Evolutionary conservation across 768 basidiomycete species (phyloP).

Genomic region (Mycena pura): DNA sequence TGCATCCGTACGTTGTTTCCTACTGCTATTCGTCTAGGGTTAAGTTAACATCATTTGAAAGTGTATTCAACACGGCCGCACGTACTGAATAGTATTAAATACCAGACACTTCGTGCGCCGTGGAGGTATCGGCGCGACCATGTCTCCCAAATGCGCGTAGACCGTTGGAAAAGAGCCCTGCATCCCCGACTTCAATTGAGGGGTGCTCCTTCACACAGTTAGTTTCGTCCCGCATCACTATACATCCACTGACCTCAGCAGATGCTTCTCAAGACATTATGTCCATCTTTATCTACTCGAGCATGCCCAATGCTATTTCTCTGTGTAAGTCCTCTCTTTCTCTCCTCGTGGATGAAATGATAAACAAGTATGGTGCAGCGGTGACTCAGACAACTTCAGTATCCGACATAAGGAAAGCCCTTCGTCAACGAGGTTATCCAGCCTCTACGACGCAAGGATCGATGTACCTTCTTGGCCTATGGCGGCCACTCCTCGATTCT

Average conservation of each 20-base stretch:
- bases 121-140: neutral
- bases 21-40: neutral
- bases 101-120: neutral
- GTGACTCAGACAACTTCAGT: neutral
- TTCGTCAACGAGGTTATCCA: neutral
- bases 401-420: neutral
- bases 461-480: neutral
- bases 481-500: neutral
- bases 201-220: neutral
- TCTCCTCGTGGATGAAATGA: neutral
- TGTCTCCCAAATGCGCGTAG: neutral
- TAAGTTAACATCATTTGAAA: neutral
- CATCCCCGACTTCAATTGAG: neutral
- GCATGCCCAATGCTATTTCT: neutral
- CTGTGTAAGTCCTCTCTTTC: neutral
- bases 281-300: neutral
- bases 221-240: neutral
- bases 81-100: neutral
- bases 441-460: neutral
- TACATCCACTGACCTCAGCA: no score
- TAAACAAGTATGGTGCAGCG: neutral
- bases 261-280: no score
- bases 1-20: neutral
- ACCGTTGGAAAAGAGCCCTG: neutral
- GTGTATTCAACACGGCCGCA: neutral